Evolutionary conservation across 208 protist genomes (phyloP).

Genomic region (Wallacemonas sp.): DNA sequence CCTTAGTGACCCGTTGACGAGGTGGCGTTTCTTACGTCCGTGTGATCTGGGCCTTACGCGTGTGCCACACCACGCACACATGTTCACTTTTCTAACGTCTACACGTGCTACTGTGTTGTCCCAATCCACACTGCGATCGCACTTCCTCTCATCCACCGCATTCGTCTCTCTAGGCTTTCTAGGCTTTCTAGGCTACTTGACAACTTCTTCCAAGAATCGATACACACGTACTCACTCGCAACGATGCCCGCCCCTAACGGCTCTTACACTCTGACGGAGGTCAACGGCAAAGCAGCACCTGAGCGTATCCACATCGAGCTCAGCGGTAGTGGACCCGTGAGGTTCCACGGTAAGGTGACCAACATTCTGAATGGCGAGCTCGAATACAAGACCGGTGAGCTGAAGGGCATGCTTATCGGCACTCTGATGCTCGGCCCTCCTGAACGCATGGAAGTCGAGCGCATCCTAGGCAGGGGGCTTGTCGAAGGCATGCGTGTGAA

Average conservation of each 20-base stretch:
- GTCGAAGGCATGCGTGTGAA: slow-evolving; percentile 32
- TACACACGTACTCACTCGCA: too few species aligned
- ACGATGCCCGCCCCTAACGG: slow-evolving; percentile 23
- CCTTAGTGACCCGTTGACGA: too few species aligned
- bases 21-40: too few species aligned
- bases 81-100: too few species aligned
- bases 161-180: too few species aligned
- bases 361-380: slow-evolving; percentile 39
- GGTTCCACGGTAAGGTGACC: slow-evolving; percentile 30
- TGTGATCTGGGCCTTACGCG: too few species aligned
- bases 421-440: slow-evolving; percentile 38
- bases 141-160: too few species aligned
- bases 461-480: slow-evolving; percentile 30
- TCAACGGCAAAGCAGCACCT: slow-evolving; percentile 29
- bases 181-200: too few species aligned
- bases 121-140: too few species aligned
- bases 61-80: too few species aligned
- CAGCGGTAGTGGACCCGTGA: slow-evolving; percentile 8
- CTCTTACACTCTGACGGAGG: slow-evolving; percentile 25
- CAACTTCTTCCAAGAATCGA: too few species aligned
- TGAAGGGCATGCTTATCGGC: slow-evolving; percentile 42
- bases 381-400: slow-evolving; percentile 25
- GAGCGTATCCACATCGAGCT: slow-evolving; percentile 14
- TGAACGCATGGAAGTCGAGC: slow-evolving; percentile 43
- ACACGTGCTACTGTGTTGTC: too few species aligned